Percentiles rank a stretch among this genome's conserved stretches.
Evolutionary conservation across 495 filamentous ascomycete genomes (phyloP).

Genomic region (Aspergillus coremiiformis): DNA sequence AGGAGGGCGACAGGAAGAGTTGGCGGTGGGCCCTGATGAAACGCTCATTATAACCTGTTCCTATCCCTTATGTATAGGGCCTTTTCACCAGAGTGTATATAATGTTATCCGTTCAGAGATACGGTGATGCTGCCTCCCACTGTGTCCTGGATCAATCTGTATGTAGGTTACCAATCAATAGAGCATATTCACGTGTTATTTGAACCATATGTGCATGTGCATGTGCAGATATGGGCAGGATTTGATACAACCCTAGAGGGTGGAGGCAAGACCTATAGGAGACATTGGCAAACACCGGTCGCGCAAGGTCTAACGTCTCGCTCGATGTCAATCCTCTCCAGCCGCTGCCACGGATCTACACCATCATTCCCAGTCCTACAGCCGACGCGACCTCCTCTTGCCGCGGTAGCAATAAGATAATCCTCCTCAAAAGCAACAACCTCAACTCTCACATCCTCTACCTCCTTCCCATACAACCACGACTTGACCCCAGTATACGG

Average conservation of each 20-base stretch:
- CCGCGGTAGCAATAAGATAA: slow-evolving; percentile 55
- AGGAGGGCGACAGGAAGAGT: neutral
- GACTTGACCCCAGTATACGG: slow-evolving; percentile 46
- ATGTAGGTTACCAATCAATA: neutral
- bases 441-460: slow-evolving; percentile 52
- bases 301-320: slow-evolving; percentile 27
- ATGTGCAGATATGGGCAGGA: too few relatives aligned
- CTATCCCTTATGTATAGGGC: neutral
- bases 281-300: slow-evolving; percentile 20
- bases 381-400: slow-evolving; percentile 28
- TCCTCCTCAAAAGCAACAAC: slow-evolving; percentile 53
- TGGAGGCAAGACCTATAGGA: neutral
- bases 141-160: neutral
- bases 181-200: neutral
- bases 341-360: slow-evolving; percentile 11
- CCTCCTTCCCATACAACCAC: slow-evolving; percentile 38
- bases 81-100: slow-evolving; percentile 7
- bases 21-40: neutral
- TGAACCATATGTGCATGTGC: neutral
- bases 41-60: neutral
- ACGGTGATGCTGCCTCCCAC: neutral
- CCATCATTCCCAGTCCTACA: neutral
- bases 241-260: neutral
- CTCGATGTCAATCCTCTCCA: slow-evolving; percentile 26
- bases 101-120: neutral